Percentiles rank a stretch among this genome's conserved stretches.
phyloP scores from a whole-genome alignment of 2,329 filamentous ascomycete species.

The Hansfordia pulvinata region DNA sequence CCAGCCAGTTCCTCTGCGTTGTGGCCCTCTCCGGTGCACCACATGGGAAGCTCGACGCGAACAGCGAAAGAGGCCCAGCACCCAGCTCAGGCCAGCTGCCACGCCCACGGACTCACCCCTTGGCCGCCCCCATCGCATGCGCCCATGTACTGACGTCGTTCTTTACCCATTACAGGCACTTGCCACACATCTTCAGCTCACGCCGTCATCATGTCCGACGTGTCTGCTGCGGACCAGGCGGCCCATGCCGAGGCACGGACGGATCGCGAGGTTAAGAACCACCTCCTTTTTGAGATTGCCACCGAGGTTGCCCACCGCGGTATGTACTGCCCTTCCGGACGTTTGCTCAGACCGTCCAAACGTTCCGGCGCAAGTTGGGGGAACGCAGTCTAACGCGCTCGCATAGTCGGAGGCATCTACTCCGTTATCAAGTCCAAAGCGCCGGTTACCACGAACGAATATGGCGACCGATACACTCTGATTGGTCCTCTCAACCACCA shows the following conservation, averaged over 20 bases:
- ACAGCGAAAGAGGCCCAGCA: too few species aligned
- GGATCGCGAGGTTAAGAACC: conserved; percentile 73
- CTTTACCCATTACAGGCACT: too few species aligned
- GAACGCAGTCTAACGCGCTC: not conserved
- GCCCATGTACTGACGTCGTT: too few species aligned
- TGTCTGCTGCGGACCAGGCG: too few species aligned
- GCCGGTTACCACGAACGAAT: conserved; percentile 92
- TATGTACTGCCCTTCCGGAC: too few species aligned
- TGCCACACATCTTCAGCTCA: too few species aligned
- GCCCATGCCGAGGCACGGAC: conserved; percentile 26
- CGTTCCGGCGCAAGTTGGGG: not conserved
- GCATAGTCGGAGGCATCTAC: conserved; percentile 88
- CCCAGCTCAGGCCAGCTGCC: too few species aligned
- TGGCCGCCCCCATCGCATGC: too few species aligned
- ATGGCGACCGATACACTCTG: conserved; percentile 93
- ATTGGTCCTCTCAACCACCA: conserved; percentile 87
- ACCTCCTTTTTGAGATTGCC: conserved; percentile 90
- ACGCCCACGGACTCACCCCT: too few species aligned
- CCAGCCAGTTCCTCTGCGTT: too few species aligned
- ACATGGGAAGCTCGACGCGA: too few species aligned
- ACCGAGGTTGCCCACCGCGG: conserved; percentile 96
- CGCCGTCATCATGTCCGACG: conserved; percentile 28
- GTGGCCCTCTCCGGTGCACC: too few species aligned
- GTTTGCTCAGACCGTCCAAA: conserved; percentile 4
- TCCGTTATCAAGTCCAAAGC: conserved; percentile 98